These are phyloP conservation scores for Jamesozyma rosinii DNA, from an alignment of 805 yeast genomes.

Conservation along the genomic window DNA sequence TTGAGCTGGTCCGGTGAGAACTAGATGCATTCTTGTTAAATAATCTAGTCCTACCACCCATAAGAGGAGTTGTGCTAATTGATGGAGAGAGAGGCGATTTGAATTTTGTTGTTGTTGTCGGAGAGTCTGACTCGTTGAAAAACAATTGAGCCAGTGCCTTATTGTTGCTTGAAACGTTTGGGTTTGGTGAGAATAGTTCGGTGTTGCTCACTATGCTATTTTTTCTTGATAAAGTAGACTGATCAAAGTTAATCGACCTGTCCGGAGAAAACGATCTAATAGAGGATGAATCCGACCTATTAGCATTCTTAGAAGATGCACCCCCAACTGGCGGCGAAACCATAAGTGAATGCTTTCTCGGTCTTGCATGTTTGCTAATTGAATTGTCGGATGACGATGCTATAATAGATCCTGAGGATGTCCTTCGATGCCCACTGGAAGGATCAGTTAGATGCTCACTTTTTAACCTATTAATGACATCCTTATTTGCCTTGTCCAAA, in stretches of 20 bases:
- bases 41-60: not conserved
- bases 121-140: conserved; percentile 19
- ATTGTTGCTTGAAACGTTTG: not conserved
- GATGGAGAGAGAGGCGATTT: conserved; percentile 26
- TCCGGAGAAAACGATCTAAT: conserved; percentile 25
- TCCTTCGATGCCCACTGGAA: conserved; percentile 24
- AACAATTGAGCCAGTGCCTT: conserved; percentile 6
- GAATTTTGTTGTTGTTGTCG: conserved; percentile 14
- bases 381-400: conserved; percentile 31
- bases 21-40: conserved; percentile 23
- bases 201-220: conserved; percentile 12
- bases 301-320: conserved; percentile 8
- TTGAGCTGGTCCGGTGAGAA: conserved; percentile 16
- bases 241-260: conserved; percentile 14
- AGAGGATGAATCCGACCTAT: conserved; percentile 21
- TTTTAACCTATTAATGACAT: conserved; percentile 77
- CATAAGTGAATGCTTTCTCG: conserved; percentile 10
- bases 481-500: conserved; percentile 87
- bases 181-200: conserved; percentile 2
- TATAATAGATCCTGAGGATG: conserved; percentile 30
- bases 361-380: conserved; percentile 9
- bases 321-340: conserved; percentile 17
- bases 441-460: conserved; percentile 56
- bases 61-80: conserved; percentile 2
- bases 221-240: conserved; percentile 13